phyloP scores from a whole-genome alignment of 164 flowering plant genomes.

The Berberis thunbergii region DNA sequence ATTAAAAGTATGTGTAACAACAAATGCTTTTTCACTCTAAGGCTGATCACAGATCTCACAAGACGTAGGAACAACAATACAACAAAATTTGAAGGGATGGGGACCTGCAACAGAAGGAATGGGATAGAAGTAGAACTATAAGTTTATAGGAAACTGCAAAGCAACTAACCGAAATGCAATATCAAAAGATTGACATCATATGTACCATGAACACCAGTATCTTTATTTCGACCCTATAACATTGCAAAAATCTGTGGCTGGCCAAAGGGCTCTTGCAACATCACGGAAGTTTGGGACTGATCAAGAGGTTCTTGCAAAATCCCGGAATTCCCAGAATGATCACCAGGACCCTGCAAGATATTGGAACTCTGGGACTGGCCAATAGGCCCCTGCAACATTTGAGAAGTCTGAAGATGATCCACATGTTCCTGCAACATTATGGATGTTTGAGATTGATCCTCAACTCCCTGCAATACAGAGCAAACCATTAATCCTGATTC shows the following conservation, averaged over 20 bases:
- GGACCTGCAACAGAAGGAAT: no score
- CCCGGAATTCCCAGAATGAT: conserved; percentile 9
- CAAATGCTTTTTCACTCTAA: no score
- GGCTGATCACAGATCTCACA: no score
- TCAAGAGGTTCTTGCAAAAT: conserved; percentile 12
- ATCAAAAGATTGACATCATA: not conserved
- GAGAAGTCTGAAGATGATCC: not conserved
- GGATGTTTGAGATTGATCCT: conserved; percentile 6
- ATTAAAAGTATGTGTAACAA: no score
- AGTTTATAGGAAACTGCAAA: no score
- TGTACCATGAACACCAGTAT: not conserved
- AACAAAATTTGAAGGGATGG: no score
- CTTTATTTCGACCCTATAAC: not conserved
- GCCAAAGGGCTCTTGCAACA: conserved; percentile 4
- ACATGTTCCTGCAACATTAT: not conserved
- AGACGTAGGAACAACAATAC: no score
- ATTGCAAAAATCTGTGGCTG: not conserved
- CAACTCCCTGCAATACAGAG: conserved; percentile 9
- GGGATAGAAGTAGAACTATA: no score
- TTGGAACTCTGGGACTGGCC: conserved; percentile 5
- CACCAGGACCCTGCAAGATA: conserved; percentile 9
- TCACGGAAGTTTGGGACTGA: conserved; percentile 7
- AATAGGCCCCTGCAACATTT: conserved; percentile 2
- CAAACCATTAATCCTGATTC: not conserved
- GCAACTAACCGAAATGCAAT: no score